Base-by-base conservation (phyloP, 2,329 filamentous ascomycete genomes). In the Fusarium lyarnte region DNA sequence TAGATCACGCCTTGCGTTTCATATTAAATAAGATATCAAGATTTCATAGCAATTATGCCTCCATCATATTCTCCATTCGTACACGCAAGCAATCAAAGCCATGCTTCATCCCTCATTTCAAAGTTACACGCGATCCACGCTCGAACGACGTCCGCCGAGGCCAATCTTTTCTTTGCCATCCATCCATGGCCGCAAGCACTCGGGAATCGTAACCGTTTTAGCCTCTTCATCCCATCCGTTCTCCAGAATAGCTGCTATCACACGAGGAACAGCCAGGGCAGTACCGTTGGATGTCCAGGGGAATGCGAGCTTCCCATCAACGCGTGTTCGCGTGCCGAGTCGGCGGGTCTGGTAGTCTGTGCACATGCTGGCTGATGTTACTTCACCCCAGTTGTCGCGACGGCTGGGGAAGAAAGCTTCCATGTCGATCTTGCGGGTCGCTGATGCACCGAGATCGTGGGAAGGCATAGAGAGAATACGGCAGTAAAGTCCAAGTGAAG, bases 211-310 rank as follows among this genome's bases (percentile, higher is more conserved):
- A 12, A 98, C 93, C 4, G 87, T 88, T 76, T 85, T 86, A 25
- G 86, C 86, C 29, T 85, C 78, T 77, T 94, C 92, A 77, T 96
- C 89, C 93, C 95, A 99, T 2, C 94, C 92, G 77, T 95, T 94
- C 85, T 99, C 96, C 72, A 99, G 80, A 55, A 99, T 87, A 10
- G 94, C 95, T 29, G 96, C 95, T 66, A 99, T 80, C 17, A 99
- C 93, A 58, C 96, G 88, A 7, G 96, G 96, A 41, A 98, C 92
- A 2, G 96, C 96, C 77, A 98, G 85, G 1, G 95, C 96, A 3
- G 96, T 99, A 2, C 95, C 97, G 80, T 99, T 99, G 41, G 97
- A 87, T 0, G 96, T 99, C 84, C 93, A 94, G 19, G 95, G 94
- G 80, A 94, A 98, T 4, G 87, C 86, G 43, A 92, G 83, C 78